Base-by-base conservation (phyloP, 441 rosid genomes). In the Adansonia gregorii region DNA sequence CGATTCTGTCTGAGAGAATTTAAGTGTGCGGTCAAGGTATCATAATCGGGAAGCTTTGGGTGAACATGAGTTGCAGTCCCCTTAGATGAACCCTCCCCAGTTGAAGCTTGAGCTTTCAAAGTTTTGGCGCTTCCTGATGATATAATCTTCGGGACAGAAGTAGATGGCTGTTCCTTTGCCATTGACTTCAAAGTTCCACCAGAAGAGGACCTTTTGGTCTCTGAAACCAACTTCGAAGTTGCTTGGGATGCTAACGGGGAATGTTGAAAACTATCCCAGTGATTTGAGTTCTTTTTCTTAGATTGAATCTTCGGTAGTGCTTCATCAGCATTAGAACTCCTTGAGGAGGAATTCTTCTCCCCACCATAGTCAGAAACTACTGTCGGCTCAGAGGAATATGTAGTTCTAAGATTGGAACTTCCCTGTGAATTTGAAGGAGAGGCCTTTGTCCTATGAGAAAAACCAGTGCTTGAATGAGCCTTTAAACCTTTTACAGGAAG, bases 41-140 rank as follows among this genome's bases (percentile, higher is more conserved):
- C 98, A 52, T 79, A 90, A 54, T 95, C 99, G 1, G 98, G 98
- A 81, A 94, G 99, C 74, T 95, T 95, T 11, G 99, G 99, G 79
- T 95, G 99, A 76, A 93, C 97, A 78, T 93, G 98, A 78, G 91
- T 87, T 52, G 94, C 89, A 84, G 76, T 85, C 78, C 81, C 89
- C 75, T 64, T 85, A 10, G 87, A 82, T 27, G 82, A 74, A 24
- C 77, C 10, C 66, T 64, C 69, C 22, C 54, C 71, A 17, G 48
- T 68, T 31, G 88, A 85, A 24, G 79, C 15, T 70, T 70, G 74
- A 51, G 80, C 22, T 71, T 63, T 78, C 19, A 67, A 78, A 65
- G 75, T 82, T 67, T 63, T 75, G 17, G 74, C 72, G 56, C 77
- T 75, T 58, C 64, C 73, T 64, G 88, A 48, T 70, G 83, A 48